Conservation (phyloP, 2,329 filamentous ascomycete species). For the Teratosphaeria gauchensis region DNA sequence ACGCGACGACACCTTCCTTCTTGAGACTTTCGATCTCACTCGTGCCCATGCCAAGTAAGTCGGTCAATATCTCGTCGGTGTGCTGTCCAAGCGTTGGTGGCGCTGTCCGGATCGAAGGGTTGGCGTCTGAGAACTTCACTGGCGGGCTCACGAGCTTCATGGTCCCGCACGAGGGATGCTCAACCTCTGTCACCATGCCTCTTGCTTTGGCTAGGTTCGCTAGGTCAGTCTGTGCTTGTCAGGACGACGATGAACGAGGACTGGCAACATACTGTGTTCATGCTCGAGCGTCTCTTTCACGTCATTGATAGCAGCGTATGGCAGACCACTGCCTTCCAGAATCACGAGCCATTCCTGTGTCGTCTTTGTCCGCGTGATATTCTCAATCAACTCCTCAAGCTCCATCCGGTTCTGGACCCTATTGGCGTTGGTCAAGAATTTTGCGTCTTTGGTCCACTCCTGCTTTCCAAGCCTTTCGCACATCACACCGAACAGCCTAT, state of each 20-base stretch:
- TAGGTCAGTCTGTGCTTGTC: neutral
- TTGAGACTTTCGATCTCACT: constrained; percentile 54
- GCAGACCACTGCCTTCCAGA: constrained; percentile 85
- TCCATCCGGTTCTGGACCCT: constrained; percentile 61
- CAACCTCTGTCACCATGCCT: constrained; percentile 79
- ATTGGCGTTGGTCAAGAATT: constrained; percentile 50
- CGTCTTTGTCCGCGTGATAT: constrained; percentile 62
- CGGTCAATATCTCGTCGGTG: constrained; percentile 64
- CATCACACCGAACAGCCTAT: constrained; percentile 51
- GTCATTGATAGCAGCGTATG: constrained; percentile 91
- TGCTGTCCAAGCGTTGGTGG: constrained; percentile 84
- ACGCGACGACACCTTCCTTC: constrained; percentile 56
- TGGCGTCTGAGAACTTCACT: constrained; percentile 82
- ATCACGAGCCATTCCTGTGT: constrained; percentile 80
- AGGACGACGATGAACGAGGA: neutral
- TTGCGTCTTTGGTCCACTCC: constrained; percentile 48
- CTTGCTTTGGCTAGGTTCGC: constrained; percentile 51
- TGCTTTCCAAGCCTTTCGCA: constrained; percentile 48
- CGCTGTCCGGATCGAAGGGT: constrained; percentile 62
- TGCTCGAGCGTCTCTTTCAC: constrained; percentile 76
- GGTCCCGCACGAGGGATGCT: constrained; percentile 72
- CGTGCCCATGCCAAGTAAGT: constrained; percentile 51
- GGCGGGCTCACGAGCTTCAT: constrained; percentile 90
- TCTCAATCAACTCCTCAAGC: constrained; percentile 71
- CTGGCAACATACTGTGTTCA: constrained; percentile 55